Evolutionary conservation across 169 alveolate genomes (phyloP), one percentile per base, ranked within the genome.

Genomic region (Plasmodium gallinaceum): DNA sequence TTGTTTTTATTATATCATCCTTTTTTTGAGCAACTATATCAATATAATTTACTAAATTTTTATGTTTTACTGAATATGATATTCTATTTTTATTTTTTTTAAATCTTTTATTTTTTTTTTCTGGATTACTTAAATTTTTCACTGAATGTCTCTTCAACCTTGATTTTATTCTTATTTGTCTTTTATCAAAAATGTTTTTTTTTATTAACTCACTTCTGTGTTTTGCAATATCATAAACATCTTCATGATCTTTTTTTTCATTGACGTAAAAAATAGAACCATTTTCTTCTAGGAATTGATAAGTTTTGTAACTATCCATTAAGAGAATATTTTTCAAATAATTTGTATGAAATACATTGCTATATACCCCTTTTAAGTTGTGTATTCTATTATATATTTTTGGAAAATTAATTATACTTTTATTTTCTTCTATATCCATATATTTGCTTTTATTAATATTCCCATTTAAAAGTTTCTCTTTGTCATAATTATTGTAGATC

Each of bases 311-410:
- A 20, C 52, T 64, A 42, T 78, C 89, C 89, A 78, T 78, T 39
- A 78, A 58, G 51, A 78, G 48, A 4, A 78, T 58, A 78, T 69
- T 66, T 83, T 83, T 83, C 37, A 83, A 18, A 69, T 83, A 83
- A 42, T 62, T 62, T 39, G 91, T 83, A n/a, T 58, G 72, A 16
- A 83, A 83, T 18, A 61, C 72, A 62, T 83, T 83, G 37, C 43
- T 66, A 43, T 83, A 83, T 48, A 60, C 14, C 18, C 86, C 54
- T 69, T 66, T 83, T 57, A 83, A 58, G 32, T 70, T 54, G 12
- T 73, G 83, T 70, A 83, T 69, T 14, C 22, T 54, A 46, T 83
- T 83, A 16, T 46, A 12, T 39, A 83, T 83, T 69, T 83, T 54
- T n/a, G 75, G 78, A 9, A 78, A 45, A 7, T 42, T 48, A 7